A percentile compares a stretch with the other conserved stretches of the same genome.
phyloP scores from a whole-genome alignment of 805 yeast genomes.

The Cyberlindnera euphorbiiphila region DNA sequence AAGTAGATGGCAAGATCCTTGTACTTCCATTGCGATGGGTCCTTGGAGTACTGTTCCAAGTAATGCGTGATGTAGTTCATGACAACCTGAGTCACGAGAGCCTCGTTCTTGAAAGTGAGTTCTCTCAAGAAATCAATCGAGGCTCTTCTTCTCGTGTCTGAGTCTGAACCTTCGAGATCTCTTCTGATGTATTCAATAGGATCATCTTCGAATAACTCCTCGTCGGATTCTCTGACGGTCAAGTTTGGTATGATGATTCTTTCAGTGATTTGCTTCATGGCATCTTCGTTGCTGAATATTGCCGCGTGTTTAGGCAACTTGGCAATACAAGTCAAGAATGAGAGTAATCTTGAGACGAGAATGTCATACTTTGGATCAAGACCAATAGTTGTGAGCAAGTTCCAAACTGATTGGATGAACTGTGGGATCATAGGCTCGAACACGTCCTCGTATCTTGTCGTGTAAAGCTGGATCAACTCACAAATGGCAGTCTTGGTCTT shows the following conservation, averaged over 20 bases:
- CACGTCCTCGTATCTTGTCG: constrained; percentile 88
- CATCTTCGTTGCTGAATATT: constrained; percentile 58
- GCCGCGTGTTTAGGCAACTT: constrained; percentile 62
- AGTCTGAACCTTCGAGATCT: constrained; percentile 92
- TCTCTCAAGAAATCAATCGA: constrained; percentile 91
- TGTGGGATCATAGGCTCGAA: constrained; percentile 72
- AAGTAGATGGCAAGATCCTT: constrained; percentile 85
- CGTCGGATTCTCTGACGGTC: constrained; percentile 79
- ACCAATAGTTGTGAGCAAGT: constrained; percentile 60
- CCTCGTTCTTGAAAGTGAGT: constrained; percentile 73
- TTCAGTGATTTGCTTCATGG: constrained; percentile 71
- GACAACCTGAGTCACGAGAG: constrained; percentile 68
- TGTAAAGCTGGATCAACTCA: constrained; percentile 80
- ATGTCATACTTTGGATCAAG: constrained; percentile 78
- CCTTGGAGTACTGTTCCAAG: constrained; percentile 45
- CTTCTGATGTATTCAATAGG: constrained; percentile 90
- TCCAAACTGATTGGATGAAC: constrained; percentile 84
- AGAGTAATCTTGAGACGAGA: constrained; percentile 73
- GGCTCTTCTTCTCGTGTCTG: constrained; percentile 87
- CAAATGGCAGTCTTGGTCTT: constrained; percentile 77
- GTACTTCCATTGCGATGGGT: constrained; percentile 65
- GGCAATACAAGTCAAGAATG: constrained; percentile 78
- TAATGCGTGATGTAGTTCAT: constrained; percentile 68
- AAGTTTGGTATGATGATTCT: constrained; percentile 88
- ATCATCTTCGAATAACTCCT: constrained; percentile 93